Conservation (phyloP, 495 filamentous ascomycete genomes). For the Trichoderma asperelloides region DNA sequence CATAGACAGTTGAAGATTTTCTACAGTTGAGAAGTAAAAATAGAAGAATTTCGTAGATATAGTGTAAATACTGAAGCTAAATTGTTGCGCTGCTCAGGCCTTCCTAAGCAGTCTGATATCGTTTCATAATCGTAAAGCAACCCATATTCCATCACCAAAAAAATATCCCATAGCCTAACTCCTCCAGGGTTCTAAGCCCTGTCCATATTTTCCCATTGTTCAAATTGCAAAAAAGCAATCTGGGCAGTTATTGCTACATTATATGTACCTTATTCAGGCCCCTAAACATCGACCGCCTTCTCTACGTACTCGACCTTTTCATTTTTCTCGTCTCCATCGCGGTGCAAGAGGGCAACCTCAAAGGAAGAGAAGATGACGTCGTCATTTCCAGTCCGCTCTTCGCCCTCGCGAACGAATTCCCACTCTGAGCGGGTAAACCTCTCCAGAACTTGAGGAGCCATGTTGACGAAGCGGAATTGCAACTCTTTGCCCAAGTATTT, state of each 20-base stretch:
- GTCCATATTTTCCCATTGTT: neutral
- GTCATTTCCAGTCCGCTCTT: neutral
- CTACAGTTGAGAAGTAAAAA: neutral
- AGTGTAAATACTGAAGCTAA: neutral
- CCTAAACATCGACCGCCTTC: neutral
- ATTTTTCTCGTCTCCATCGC: neutral
- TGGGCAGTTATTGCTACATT: neutral
- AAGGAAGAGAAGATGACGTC: conserved; percentile 1
- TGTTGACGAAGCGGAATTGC: conserved; percentile 6
- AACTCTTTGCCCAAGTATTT: conserved; percentile 3
- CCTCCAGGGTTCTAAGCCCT: neutral
- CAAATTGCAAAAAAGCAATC: neutral
- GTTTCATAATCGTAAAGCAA: neutral
- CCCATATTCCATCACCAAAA: neutral
- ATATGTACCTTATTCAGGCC: neutral
- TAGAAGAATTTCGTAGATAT: neutral
- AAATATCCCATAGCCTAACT: neutral
- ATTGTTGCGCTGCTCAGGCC: neutral
- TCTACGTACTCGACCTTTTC: neutral
- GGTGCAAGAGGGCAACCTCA: neutral
- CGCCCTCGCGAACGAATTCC: neutral
- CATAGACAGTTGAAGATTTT: neutral
- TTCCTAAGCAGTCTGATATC: neutral
- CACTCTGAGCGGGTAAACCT: conserved; percentile 1
- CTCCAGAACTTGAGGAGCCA: neutral